Evolutionary conservation across 768 basidiomycete species (phyloP).

Genomic region (Collybiopsis luxurians): DNA sequence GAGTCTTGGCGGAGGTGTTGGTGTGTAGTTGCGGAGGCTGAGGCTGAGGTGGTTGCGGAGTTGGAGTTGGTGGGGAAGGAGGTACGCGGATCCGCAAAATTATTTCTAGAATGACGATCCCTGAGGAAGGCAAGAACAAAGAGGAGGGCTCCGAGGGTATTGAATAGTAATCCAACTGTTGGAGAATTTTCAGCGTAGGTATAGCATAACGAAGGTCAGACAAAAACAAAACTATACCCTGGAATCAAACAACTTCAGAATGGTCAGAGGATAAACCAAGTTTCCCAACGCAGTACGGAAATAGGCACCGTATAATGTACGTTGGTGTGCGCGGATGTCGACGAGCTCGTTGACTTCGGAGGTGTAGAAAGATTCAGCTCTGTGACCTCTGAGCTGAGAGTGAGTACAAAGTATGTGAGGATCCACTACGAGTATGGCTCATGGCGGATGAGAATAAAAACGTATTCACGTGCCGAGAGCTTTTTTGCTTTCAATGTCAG

Average conservation of each 20-base stretch:
- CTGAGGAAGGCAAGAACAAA: conserved; percentile 58
- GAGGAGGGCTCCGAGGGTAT: conserved; percentile 58
- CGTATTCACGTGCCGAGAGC: too few relatives aligned
- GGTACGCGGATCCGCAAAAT: conserved; percentile 64
- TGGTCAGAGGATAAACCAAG: conserved; percentile 69
- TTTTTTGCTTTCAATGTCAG: too few relatives aligned
- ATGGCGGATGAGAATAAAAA: too few relatives aligned
- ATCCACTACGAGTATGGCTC: conserved; percentile 1
- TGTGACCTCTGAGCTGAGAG: conserved; percentile 35
- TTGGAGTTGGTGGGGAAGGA: background rate
- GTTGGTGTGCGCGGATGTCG: conserved; percentile 77
- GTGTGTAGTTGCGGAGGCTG: too few relatives aligned
- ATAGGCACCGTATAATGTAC: conserved; percentile 85
- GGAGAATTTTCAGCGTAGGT: too few relatives aligned
- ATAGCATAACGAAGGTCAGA: too few relatives aligned
- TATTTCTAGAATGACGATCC: conserved; percentile 63
- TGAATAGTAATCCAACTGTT: too few relatives aligned
- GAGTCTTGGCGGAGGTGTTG: too few relatives aligned
- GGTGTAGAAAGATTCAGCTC: conserved; percentile 48
- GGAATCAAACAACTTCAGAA: conserved; percentile 76
- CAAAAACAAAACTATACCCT: too few relatives aligned
- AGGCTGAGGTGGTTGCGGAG: conserved; percentile 1
- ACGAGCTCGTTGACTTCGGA: conserved; percentile 58
- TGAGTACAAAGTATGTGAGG: background rate
- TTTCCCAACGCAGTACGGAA: conserved; percentile 70